These are phyloP conservation scores for Colletotrichum sp. DNA, from an alignment of 2,329 filamentous ascomycete species.

Conservation along the genomic window DNA sequence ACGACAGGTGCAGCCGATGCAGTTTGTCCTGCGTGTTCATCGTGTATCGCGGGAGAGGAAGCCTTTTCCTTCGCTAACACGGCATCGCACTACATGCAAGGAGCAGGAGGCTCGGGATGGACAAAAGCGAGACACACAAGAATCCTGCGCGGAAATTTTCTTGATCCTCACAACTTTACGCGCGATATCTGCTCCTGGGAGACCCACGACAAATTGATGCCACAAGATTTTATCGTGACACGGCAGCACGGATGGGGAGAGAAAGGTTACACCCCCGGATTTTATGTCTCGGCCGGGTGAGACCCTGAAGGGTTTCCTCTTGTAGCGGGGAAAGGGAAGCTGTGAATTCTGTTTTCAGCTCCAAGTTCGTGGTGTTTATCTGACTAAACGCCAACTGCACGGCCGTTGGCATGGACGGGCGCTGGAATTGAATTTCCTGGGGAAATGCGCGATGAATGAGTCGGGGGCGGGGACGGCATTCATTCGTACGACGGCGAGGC, in stretches of 20 bases:
- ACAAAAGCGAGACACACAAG: neutral
- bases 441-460: neutral
- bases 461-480: neutral
- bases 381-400: neutral
- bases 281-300: neutral
- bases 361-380: neutral
- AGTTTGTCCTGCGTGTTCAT: neutral
- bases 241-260: constrained; percentile 8
- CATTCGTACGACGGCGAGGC: neutral
- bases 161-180: neutral
- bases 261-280: neutral
- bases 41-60: neutral
- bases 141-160: neutral
- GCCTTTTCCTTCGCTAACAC: neutral
- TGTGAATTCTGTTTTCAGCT: neutral
- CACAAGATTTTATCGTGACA: neutral
- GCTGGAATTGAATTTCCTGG: neutral
- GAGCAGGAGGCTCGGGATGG: neutral
- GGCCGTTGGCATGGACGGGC: neutral
- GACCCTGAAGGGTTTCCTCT: neutral
- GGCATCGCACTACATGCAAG: neutral
- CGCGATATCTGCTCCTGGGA: neutral
- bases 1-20: neutral
- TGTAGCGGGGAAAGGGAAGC: neutral
- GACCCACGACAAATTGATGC: neutral